Base-by-base conservation (phyloP, 768 basidiomycete species). In the Tricholomella constricta region DNA sequence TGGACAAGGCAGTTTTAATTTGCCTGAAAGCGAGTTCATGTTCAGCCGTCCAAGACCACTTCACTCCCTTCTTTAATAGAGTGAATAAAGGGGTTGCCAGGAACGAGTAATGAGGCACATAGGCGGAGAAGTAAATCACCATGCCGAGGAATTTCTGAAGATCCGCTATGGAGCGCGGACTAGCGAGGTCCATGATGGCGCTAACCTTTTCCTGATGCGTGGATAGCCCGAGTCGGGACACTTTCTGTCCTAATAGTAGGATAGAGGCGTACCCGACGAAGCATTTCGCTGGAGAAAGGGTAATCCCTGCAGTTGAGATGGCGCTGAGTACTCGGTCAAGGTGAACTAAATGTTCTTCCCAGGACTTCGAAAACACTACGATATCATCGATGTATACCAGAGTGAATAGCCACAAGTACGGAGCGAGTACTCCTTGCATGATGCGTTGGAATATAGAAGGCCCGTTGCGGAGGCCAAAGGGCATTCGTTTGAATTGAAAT, bases 321-420 rank as follows among this genome's bases (percentile, higher is more conserved):
- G 68, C 68, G 19, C 32, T 17, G 1, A 72, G 51, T 1, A 74
- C 67, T 8, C 43, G n/a, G 22, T 70, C 70, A 0, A 72, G 10
- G n/a, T n/a, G n/a, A n/a, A n/a, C n/a, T n/a, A n/a, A n/a, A n/a
- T n/a, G n/a, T n/a, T n/a, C n/a, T n/a, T n/a, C n/a, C n/a, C n/a
- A n/a, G n/a, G n/a, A n/a, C n/a, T n/a, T n/a, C n/a, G n/a, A n/a
- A n/a, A n/a, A 77, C 0, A 75, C 63, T 0, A 76, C 65, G 2
- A 77, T 76, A 41, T 78, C 68, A 38, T 78, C 72, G 12, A 77
- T 73, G 37, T 77, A 78, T 0, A 76, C 74, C 14, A 72, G 43
- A 2, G 70, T 54, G 72, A n/a, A n/a, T n/a, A n/a, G n/a, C n/a
- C n/a, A n/a, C n/a, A n/a, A n/a, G n/a, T n/a, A n/a, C n/a, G n/a